Base-by-base conservation (phyloP, 371 early-diverging fungal species). In the Mortierella sp. region DNA sequence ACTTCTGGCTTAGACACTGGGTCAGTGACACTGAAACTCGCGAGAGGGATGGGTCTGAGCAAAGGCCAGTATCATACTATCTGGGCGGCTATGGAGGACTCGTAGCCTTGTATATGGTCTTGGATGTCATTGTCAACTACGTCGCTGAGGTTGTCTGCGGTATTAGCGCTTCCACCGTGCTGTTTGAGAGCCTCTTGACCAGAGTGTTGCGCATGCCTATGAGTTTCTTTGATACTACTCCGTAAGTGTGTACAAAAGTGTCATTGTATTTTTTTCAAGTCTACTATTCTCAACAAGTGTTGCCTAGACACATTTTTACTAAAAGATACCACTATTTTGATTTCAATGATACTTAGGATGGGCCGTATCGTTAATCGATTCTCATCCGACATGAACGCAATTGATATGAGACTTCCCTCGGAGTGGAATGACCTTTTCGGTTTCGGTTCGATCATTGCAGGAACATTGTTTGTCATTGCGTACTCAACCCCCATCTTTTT, bases 321-420 rank as follows among this genome's bases (percentile, higher is more conserved):
- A 40, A 40, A 8, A 40, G 40, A 9, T 40, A 40, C 12, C 8
- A 40, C 12, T 40, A 12, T 52, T 0, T 20, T n/a, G 24, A 24
- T 11, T 32, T 20, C 28, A 20, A n/a, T 11, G 30, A n/a, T n/a
- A 20, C n/a, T 14, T 45, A 75, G 75, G 0, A 83, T 96, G 18
- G 97, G 97, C n/a, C 91, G 95, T 49, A 94, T 97, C 62, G 78
- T 97, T 52, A 92, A 96, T 65, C 88, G 94, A 65, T 97, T 98
- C 81, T 94, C 96, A 72, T 93, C 95, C 43, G 96, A 98, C 83
- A 90, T 95, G 58, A 90, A 92, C 72, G 88, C 93, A 18, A 90
- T 96, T 8, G 94, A 95, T 78, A 85, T 84, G 57, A 72, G 83
- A 18, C 75, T 93, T 2, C 70, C 90, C 14, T 51, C 54, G 6